A percentile compares a stretch with the other conserved stretches of the same genome.
Conservation (phyloP, 2,329 filamentous ascomycete genomes). For the Fusarium setosum region DNA sequence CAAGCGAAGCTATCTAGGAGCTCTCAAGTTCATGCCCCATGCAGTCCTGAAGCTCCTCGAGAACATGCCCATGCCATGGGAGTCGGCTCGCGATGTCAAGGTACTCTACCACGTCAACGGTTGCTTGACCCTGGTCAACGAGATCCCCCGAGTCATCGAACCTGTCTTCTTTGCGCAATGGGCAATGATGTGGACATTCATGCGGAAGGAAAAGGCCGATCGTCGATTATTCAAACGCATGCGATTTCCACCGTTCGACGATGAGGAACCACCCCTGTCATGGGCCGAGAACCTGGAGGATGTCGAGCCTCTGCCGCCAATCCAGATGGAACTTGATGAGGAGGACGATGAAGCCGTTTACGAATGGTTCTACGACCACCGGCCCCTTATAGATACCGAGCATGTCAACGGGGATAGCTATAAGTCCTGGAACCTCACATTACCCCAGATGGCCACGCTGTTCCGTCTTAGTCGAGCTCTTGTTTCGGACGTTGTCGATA, state of each 20-base stretch:
- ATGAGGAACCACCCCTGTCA: constrained; percentile 95
- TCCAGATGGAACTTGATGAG: constrained; percentile 98
- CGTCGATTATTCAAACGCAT: constrained; percentile 97
- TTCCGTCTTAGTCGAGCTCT: constrained; percentile 93
- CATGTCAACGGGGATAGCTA: constrained; percentile 98
- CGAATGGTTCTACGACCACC: constrained; percentile 98
- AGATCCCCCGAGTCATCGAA: constrained; percentile 95
- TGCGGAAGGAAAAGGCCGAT: constrained; percentile 98
- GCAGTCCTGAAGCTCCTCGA: constrained; percentile 96
- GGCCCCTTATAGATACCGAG: constrained; percentile 87
- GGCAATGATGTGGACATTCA: constrained; percentile 99
- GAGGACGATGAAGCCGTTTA: constrained; percentile 90
- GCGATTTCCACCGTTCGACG: constrained; percentile 98
- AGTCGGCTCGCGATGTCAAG: constrained; percentile 95
- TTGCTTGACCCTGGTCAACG: constrained; percentile 95
- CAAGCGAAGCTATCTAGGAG: constrained; percentile 97
- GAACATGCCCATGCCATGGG: constrained; percentile 99
- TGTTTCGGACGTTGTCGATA: constrained; percentile 90
- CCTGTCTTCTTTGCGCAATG: constrained; percentile 98
- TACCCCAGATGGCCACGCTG: constrained; percentile 96
- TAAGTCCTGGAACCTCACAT: constrained; percentile 90
- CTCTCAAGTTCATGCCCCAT: constrained; percentile 99
- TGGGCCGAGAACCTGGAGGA: constrained; percentile 99
- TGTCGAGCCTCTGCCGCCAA: constrained; percentile 95
- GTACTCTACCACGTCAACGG: constrained; percentile 99